phyloP scores from a whole-genome alignment of 148 eudicot genomes.

The Rhododendron molle region DNA sequence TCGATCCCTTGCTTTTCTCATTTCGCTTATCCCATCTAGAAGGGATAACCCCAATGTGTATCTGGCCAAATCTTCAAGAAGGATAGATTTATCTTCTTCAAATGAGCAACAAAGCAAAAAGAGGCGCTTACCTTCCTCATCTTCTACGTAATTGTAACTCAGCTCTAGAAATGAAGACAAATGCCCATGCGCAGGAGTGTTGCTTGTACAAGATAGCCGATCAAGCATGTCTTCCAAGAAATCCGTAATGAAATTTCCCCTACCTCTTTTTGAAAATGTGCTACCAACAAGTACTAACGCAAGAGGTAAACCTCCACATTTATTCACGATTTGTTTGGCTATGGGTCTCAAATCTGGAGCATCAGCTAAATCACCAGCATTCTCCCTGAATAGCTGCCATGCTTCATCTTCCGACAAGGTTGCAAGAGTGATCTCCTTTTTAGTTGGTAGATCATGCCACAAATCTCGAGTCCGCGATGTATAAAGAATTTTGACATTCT shows the following conservation, averaged over 20 bases:
- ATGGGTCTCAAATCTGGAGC: conserved; percentile 15
- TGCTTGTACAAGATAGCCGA: conserved; percentile 22
- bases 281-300: conserved; percentile 39
- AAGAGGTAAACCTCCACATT: conserved; percentile 41
- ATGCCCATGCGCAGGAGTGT: background rate
- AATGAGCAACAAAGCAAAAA: conserved; percentile 34
- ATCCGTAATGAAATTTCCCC: background rate
- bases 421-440: conserved; percentile 9
- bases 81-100: conserved; percentile 37
- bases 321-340: conserved; percentile 8
- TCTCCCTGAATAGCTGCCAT: conserved; percentile 35
- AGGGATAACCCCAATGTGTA: conserved; percentile 30
- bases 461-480: conserved; percentile 28
- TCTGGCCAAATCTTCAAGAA: conserved; percentile 32
- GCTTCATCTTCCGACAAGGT: conserved; percentile 1
- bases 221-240: conserved; percentile 32
- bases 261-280: conserved; percentile 19
- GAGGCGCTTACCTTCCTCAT: conserved; percentile 21
- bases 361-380: conserved; percentile 23
- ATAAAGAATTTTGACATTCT: conserved; percentile 25
- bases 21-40: conserved; percentile 18
- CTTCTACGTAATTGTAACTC: conserved; percentile 31
- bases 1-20: conserved; percentile 32
- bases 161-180: conserved; percentile 22
- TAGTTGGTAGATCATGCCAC: conserved; percentile 21